Evolutionary conservation across 257 asterid species (phyloP).

Genomic region (Cinchona pubescens): DNA sequence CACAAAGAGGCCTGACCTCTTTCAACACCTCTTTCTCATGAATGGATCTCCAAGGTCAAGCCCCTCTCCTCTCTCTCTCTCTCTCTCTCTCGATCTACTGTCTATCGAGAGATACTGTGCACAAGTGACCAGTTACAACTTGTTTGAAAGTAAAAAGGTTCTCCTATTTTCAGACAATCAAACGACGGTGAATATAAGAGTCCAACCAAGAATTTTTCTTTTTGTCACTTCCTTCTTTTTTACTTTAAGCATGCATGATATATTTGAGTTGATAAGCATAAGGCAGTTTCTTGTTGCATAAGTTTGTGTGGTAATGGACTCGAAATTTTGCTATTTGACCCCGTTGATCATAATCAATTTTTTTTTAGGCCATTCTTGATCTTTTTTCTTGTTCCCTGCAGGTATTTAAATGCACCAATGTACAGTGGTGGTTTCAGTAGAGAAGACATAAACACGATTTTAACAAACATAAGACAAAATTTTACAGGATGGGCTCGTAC

Average conservation of each 20-base stretch:
- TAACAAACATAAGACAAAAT: background rate
- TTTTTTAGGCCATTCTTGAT: background rate
- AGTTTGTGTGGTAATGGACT: too few relatives aligned
- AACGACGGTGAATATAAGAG: too few relatives aligned
- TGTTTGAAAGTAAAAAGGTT: too few relatives aligned
- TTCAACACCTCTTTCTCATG: slow-evolving; percentile 11
- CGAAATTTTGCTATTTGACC: background rate
- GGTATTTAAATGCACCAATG: slow-evolving; percentile 12
- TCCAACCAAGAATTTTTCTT: too few relatives aligned
- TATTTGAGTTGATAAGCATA: too few relatives aligned
- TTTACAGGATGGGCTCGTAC: slow-evolving; percentile 13
- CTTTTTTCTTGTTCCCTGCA: background rate
- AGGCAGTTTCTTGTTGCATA: too few relatives aligned
- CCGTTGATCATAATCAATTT: background rate
- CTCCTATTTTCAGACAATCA: too few relatives aligned
- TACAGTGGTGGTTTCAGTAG: slow-evolving; percentile 9
- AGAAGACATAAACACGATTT: background rate
- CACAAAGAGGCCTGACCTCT: slow-evolving; percentile 14
- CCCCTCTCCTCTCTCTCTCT: background rate
- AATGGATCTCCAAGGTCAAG: slow-evolving; percentile 18
- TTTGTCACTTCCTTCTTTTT: too few relatives aligned
- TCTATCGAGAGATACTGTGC: too few relatives aligned
- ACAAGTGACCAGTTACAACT: too few relatives aligned
- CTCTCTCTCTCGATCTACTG: too few relatives aligned
- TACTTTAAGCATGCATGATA: too few relatives aligned